Conservation (phyloP, 352 stramenopile genomes). For the Saprolegnia parasitica region DNA sequence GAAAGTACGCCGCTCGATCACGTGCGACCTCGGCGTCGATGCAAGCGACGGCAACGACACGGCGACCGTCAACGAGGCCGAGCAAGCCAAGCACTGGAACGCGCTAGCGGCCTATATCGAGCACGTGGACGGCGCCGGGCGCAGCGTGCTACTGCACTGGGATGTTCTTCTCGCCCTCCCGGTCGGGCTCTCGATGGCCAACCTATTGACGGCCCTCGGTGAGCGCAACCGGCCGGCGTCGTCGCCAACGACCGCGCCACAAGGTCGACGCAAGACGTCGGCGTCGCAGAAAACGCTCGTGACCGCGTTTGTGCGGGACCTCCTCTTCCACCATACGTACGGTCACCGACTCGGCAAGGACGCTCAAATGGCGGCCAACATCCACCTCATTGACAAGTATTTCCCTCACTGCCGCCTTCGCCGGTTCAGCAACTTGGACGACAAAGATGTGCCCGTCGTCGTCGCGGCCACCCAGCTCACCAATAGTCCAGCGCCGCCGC, state of each 20-base stretch:
- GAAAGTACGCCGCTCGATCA: constrained; percentile 57
- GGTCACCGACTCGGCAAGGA: constrained; percentile 36
- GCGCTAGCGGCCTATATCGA: constrained; percentile 54
- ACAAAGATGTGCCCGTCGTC: constrained; percentile 30
- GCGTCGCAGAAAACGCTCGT: constrained; percentile 46
- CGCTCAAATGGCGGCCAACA: constrained; percentile 38
- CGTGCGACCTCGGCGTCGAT: constrained; percentile 30
- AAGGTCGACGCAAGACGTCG: constrained; percentile 25
- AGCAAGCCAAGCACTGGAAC: constrained; percentile 12
- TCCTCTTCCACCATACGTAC: constrained; percentile 73
- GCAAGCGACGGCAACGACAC: neutral
- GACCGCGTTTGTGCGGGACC: constrained; percentile 63
- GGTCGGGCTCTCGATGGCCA: constrained; percentile 43
- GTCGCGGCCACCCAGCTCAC: neutral
- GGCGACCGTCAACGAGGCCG: neutral
- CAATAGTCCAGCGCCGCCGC: neutral
- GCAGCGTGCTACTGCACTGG: constrained; percentile 57
- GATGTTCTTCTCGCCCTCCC: constrained; percentile 38
- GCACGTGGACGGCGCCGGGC: constrained; percentile 41
- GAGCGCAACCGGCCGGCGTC: constrained; percentile 47
- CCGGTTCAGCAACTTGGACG: constrained; percentile 58
- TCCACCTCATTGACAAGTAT: constrained; percentile 61
- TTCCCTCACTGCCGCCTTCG: constrained; percentile 65
- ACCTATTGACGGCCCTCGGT: constrained; percentile 52
- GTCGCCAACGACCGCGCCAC: constrained; percentile 29